Evolutionary conservation across 1,284 basidiomycete genomes (phyloP).

Genomic region (Coniferiporia sulphurascens): DNA sequence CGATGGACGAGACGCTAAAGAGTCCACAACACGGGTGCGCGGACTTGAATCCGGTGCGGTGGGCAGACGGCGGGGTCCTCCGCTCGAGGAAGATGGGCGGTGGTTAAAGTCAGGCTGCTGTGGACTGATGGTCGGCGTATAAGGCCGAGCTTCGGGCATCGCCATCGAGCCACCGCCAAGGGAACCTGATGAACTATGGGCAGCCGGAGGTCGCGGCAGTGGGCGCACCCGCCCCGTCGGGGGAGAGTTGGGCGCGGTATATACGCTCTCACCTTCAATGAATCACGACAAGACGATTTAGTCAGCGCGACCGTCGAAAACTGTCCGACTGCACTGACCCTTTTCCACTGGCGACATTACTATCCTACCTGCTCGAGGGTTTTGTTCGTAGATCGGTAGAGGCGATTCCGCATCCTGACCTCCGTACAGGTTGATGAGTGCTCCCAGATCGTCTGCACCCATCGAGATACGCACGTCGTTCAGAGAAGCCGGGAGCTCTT

Average conservation of each 20-base stretch:
- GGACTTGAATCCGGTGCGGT: slow-evolving; percentile 8
- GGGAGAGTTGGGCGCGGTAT: slow-evolving; percentile 24
- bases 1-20: not conserved
- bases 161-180: slow-evolving; percentile 3
- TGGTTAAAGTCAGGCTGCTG: slow-evolving; percentile 7
- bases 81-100: slow-evolving; percentile 1
- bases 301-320: not conserved
- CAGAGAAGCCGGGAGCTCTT: slow-evolving; percentile 30
- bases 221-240: slow-evolving; percentile 32
- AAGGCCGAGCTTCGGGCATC: slow-evolving; percentile 24
- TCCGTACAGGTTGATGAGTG: slow-evolving; percentile 14
- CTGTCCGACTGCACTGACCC: slow-evolving; percentile 1
- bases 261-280: slow-evolving; percentile 14
- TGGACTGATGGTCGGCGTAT: slow-evolving; percentile 5
- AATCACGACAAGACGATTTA: not conserved
- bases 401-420: slow-evolving; percentile 1
- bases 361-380: not conserved
- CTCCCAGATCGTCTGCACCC: slow-evolving; percentile 11
- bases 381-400: slow-evolving; percentile 12
- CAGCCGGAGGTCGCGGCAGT: slow-evolving; percentile 27
- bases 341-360: slow-evolving; percentile 9
- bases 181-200: slow-evolving; percentile 12
- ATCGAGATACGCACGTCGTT: slow-evolving; percentile 24
- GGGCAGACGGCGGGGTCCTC: slow-evolving; percentile 12
- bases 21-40: not conserved